Evolutionary conservation across 352 stramenopile species (phyloP).

Genomic region (Globisporangium nunn): DNA sequence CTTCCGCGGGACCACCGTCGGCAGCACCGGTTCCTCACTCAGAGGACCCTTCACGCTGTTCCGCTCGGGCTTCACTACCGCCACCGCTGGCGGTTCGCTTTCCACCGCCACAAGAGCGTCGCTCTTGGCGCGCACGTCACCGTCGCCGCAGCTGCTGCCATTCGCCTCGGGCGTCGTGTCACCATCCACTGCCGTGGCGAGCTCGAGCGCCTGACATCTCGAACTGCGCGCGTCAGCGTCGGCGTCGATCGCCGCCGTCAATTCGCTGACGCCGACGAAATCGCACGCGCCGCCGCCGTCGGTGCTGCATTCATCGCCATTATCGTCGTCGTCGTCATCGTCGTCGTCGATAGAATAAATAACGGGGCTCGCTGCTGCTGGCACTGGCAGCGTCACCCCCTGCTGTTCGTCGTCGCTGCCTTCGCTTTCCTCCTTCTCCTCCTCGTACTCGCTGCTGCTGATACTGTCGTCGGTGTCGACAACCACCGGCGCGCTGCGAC

Average conservation of each 20-base stretch:
- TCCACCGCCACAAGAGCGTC: background rate
- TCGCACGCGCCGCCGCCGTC: conserved; percentile 2
- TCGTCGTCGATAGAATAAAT: conserved; percentile 33
- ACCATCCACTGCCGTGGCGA: background rate
- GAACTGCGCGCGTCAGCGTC: background rate
- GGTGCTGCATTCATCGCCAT: too few relatives aligned
- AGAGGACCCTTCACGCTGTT: background rate
- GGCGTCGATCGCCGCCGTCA: background rate
- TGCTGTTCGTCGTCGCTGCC: conserved; percentile 9
- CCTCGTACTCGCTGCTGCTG: background rate
- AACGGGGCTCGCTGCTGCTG: conserved; percentile 3
- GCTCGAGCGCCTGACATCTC: background rate
- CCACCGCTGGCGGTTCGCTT: too few relatives aligned
- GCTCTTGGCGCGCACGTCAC: conserved; percentile 8
- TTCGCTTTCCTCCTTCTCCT: too few relatives aligned
- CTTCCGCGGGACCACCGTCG: conserved; percentile 2
- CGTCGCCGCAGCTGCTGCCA: conserved; percentile 7
- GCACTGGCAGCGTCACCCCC: background rate
- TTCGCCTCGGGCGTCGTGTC: conserved; percentile 12
- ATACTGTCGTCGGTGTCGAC: background rate
- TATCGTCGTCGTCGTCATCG: conserved; percentile 15
- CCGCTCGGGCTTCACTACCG: background rate
- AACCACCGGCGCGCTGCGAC: conserved; percentile 1
- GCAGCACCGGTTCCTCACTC: background rate
- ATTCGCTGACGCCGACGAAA: background rate